Percentiles rank a stretch among this genome's conserved stretches.
These are phyloP conservation scores for Diplodia corticola DNA, from an alignment of 2,329 filamentous ascomycete genomes.

Conservation along the genomic window DNA sequence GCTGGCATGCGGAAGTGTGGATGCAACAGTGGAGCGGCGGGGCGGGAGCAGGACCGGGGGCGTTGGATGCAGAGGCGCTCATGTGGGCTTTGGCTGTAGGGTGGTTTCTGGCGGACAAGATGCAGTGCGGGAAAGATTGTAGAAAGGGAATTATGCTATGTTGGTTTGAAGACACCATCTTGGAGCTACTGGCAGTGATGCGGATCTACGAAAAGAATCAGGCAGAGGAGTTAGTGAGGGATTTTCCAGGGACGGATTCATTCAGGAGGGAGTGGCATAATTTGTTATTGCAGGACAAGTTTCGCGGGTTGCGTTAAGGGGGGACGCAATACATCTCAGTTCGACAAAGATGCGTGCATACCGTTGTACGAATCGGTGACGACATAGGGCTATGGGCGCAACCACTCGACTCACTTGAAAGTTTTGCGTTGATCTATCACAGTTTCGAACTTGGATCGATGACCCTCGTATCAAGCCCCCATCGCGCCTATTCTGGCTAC, in stretches of 20 bases:
- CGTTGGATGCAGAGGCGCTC: not conserved
- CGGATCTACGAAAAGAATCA: not conserved
- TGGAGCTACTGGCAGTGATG: not conserved
- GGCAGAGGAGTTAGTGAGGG: not conserved
- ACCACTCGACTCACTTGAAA: no score
- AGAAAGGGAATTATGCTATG: no score
- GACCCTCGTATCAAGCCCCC: no score
- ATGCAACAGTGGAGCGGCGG: not conserved
- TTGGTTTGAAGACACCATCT: not conserved
- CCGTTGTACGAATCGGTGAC: no score
- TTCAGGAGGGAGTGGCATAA: not conserved
- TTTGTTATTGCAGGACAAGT: not conserved
- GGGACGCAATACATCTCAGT: no score
- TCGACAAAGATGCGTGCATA: no score
- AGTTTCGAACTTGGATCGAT: no score
- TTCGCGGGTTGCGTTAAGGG: not conserved
- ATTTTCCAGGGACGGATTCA: not conserved
- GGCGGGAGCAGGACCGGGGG: not conserved
- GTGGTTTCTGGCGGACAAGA: not conserved
- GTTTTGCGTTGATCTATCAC: no score
- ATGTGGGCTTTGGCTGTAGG: not conserved
- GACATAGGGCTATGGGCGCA: no score
- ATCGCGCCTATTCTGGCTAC: no score
- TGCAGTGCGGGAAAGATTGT: not conserved
- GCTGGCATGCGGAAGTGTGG: not conserved